Percentiles rank a stretch among this genome's conserved stretches.
Evolutionary conservation across 371 early-diverging fungal genomes (phyloP).

Genomic region (Umbelopsis sp.): DNA sequence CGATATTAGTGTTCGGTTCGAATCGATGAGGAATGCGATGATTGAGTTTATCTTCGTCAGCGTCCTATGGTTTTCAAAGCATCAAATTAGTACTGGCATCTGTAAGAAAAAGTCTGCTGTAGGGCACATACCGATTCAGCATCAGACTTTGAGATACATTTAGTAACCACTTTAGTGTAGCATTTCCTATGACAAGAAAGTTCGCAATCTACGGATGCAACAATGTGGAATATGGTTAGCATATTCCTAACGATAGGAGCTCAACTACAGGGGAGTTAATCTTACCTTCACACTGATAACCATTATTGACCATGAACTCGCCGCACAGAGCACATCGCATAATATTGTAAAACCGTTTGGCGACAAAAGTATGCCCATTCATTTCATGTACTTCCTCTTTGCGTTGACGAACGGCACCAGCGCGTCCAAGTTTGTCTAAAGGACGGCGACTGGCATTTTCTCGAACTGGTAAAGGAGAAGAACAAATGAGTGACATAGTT

Average conservation of each 20-base stretch:
- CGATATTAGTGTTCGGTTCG: constrained; percentile 75
- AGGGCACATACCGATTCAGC: constrained; percentile 47
- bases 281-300: constrained; percentile 90
- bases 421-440: constrained; percentile 80
- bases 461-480: constrained; percentile 31
- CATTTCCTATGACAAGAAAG: constrained; percentile 96
- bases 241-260: no score
- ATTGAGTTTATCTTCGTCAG: constrained; percentile 73
- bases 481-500: background rate
- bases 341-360: constrained; percentile 87
- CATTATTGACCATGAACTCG: constrained; percentile 88
- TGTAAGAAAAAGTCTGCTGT: background rate
- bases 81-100: background rate
- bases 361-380: constrained; percentile 91
- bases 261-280: no score
- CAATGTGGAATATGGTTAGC: no score
- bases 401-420: constrained; percentile 88
- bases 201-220: constrained; percentile 74
- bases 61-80: constrained; percentile 38
- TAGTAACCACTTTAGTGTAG: constrained; percentile 81
- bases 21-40: constrained; percentile 97
- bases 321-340: constrained; percentile 95
- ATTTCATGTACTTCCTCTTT: constrained; percentile 80
- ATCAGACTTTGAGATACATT: constrained; percentile 82
- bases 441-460: constrained; percentile 60